Percentiles rank a stretch among this genome's conserved stretches.
Evolutionary conservation across 345 rosid species (phyloP).

Genomic region (Dovyalis caffra): DNA sequence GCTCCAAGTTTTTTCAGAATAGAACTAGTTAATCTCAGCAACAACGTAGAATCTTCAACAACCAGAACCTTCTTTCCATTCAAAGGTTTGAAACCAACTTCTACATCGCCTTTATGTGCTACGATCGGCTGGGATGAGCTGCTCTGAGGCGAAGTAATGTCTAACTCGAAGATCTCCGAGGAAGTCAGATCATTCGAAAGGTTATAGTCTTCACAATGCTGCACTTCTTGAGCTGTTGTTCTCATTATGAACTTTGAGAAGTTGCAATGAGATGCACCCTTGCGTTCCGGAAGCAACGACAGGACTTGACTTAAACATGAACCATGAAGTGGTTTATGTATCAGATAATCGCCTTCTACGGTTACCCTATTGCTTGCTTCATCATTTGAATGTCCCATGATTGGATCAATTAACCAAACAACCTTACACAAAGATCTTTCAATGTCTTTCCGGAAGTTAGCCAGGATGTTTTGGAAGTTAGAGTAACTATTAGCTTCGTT

Average conservation of each 20-base stretch:
- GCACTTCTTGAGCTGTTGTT: conserved; percentile 3
- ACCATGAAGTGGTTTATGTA: conserved; percentile 34
- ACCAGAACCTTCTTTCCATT: conserved; percentile 58
- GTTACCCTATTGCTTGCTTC: neutral
- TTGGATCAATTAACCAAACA: conserved; percentile 29
- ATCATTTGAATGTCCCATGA: neutral
- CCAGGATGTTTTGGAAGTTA: conserved; percentile 5
- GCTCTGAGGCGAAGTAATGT: neutral
- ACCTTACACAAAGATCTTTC: conserved; percentile 20
- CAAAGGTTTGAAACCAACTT: conserved; percentile 26
- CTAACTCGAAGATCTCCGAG: neutral
- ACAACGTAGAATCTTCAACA: conserved; percentile 48
- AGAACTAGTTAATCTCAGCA: conserved; percentile 19
- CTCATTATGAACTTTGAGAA: neutral
- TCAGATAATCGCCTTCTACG: conserved; percentile 10
- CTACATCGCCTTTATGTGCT: neutral
- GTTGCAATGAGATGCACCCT: neutral
- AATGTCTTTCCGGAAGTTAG: conserved; percentile 23
- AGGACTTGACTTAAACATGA: conserved; percentile 26
- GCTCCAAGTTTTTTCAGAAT: conserved; percentile 51
- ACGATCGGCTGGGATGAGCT: neutral
- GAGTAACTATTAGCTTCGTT: conserved; percentile 2
- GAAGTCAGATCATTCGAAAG: neutral
- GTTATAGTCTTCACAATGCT: neutral
- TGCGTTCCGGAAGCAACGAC: conserved; percentile 27